Evolutionary conservation across 768 basidiomycete genomes (phyloP).

Genomic region (Xerocomellus amylosporus): DNA sequence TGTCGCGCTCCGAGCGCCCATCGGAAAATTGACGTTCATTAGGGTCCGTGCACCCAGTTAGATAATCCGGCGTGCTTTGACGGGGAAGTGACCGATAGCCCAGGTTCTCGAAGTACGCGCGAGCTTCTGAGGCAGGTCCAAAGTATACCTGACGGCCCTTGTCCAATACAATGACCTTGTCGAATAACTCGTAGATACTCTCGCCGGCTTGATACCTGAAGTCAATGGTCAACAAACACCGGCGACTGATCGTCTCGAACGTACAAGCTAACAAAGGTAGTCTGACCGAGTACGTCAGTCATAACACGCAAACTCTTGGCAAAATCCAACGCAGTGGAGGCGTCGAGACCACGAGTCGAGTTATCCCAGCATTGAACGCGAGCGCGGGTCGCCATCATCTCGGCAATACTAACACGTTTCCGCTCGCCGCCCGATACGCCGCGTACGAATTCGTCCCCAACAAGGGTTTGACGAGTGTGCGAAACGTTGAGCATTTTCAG

Average conservation of each 20-base stretch:
- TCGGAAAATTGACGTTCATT: conserved; percentile 80
- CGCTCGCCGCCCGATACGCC: conserved; percentile 79
- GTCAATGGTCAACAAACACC: background rate
- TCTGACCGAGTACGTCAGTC: conserved; percentile 79
- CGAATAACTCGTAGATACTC: conserved; percentile 72
- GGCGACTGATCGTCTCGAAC: conserved; percentile 18
- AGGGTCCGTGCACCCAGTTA: conserved; percentile 79
- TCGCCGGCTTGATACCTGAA: conserved; percentile 77
- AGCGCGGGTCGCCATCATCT: conserved; percentile 82
- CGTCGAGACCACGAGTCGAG: conserved; percentile 76
- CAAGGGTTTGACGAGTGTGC: conserved; percentile 73
- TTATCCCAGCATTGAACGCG: conserved; percentile 84
- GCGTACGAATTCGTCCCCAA: conserved; percentile 85
- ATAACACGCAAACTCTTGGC: conserved; percentile 73
- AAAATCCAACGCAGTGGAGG: conserved; percentile 87
- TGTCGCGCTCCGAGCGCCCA: conserved; percentile 54
- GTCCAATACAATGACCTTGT: conserved; percentile 84
- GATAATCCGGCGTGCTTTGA: conserved; percentile 83
- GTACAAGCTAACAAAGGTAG: conserved; percentile 75
- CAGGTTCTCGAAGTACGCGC: conserved; percentile 71
- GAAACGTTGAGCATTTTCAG: conserved; percentile 80
- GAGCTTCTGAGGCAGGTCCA: conserved; percentile 70
- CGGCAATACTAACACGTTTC: conserved; percentile 80
- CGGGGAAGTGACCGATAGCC: conserved; percentile 75
- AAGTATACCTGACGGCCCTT: conserved; percentile 80